Percentiles rank a stretch among this genome's conserved stretches.
phyloP scores from a whole-genome alignment of 1,284 basidiomycete species.

The Violaceomyces palustris region DNA sequence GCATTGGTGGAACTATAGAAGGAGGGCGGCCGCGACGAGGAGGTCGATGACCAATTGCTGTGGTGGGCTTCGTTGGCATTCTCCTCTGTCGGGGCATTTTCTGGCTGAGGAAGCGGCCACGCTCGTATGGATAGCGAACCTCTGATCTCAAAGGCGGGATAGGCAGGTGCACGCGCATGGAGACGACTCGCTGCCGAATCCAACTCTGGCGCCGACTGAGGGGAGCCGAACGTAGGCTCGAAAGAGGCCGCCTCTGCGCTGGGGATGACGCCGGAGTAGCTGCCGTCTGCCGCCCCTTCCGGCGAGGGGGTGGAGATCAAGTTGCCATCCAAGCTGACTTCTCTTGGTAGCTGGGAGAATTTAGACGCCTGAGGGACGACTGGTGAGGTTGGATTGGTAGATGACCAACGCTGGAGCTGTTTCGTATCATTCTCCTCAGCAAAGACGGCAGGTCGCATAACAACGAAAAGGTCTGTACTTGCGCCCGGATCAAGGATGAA shows the following conservation, averaged over 20 bases:
- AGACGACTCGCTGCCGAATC: conserved; percentile 5
- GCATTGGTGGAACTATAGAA: conserved; percentile 19
- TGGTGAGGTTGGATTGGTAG: too few species aligned
- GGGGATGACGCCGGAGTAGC: conserved; percentile 4
- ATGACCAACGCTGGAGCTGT: too few species aligned
- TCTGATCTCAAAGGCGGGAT: conserved; percentile 23
- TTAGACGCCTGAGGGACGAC: too few species aligned
- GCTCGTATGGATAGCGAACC: conserved; percentile 21
- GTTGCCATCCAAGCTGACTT: background rate
- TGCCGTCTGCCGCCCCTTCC: too few species aligned
- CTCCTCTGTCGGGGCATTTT: conserved; percentile 3
- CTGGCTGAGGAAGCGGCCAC: conserved; percentile 18
- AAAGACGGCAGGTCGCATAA: conserved; percentile 32
- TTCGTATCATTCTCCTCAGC: too few species aligned
- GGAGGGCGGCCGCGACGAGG: conserved; percentile 30
- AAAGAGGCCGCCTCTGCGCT: conserved; percentile 1
- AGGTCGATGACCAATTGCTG: conserved; percentile 11
- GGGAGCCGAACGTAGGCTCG: conserved; percentile 19
- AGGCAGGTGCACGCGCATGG: conserved; percentile 7
- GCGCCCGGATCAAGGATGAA: conserved; percentile 36
- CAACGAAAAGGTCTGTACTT: conserved; percentile 34
- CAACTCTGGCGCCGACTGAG: conserved; percentile 24
- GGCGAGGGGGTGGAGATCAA: too few species aligned
- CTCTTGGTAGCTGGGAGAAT: background rate
- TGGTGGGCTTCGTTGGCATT: conserved; percentile 1